Conservation (phyloP, 148 eudicot genomes). For the Chenopodium quinoa region DNA sequence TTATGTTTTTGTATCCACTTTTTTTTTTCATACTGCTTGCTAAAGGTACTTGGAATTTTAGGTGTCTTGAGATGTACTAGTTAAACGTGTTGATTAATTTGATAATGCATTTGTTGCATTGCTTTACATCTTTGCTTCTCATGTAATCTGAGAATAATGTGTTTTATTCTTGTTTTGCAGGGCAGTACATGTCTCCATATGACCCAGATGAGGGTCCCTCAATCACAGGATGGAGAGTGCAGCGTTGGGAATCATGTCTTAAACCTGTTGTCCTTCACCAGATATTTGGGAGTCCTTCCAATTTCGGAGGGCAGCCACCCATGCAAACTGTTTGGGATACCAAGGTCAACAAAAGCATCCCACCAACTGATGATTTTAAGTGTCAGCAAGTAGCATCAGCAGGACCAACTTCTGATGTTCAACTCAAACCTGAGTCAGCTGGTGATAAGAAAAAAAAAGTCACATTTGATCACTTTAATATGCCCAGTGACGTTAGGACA, state of each 20-base stretch:
- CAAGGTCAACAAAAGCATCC: slow-evolving; percentile 84
- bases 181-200: slow-evolving; percentile 99
- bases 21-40: background rate
- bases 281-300: slow-evolving; percentile 93
- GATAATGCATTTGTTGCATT: background rate
- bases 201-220: slow-evolving; percentile 99
- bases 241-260: slow-evolving; percentile 97
- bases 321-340: slow-evolving; percentile 99
- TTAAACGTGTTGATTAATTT: background rate
- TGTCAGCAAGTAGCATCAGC: slow-evolving; percentile 35
- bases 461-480: slow-evolving; percentile 91
- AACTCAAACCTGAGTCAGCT: slow-evolving; percentile 45
- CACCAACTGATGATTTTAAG: slow-evolving; percentile 67
- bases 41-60: background rate
- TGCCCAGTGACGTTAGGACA: slow-evolving; percentile 95
- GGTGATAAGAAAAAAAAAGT: slow-evolving; percentile 59
- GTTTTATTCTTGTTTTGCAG: slow-evolving; percentile 34
- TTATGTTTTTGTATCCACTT: background rate
- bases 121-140: slow-evolving; percentile 2
- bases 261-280: slow-evolving; percentile 96
- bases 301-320: slow-evolving; percentile 93
- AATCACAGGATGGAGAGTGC: slow-evolving; percentile 98
- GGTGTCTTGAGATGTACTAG: background rate
- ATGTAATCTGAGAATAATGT: background rate
- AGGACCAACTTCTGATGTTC: slow-evolving; percentile 38